Base-by-base conservation (phyloP, 1,284 basidiomycete species). In the Vanrija pseudolonga region DNA sequence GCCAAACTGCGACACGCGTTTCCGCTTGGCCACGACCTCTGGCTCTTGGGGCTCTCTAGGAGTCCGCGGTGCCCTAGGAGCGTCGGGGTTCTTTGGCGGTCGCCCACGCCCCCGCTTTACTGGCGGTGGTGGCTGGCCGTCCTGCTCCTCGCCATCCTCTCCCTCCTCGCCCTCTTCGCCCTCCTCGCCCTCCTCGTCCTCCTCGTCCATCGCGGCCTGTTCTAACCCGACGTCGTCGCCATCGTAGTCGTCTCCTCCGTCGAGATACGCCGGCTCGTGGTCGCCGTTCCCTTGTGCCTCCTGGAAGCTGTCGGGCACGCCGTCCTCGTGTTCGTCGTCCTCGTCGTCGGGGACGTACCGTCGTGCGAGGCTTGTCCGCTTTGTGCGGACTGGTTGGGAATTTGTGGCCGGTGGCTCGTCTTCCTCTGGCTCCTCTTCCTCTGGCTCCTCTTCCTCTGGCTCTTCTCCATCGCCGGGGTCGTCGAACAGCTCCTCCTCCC, bases 81-180 rank as follows among this genome's bases (percentile, higher is more conserved):
- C 18, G 57, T 67, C 71, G 47, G 32, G 32, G 46, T 63, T 50
- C 50, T 59, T 59, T 48, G 56, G 51, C 45, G 57, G 40, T 20
- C 53, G 36, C 6, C 40, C 32, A 32, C 12, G 23, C 15, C 28
- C 40, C 22, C 53, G 47, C 32, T 56, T 57, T 14, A 22, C 8
- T 22, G 32, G 32, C 7, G 32, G 45, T 18, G 45, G 11, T 6
- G 42, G 38, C 43, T 55, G 19, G 18, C 44, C 47, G 8, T 36
- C 18, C 38, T 40, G 42, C 36, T 50, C 38, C 26, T 42, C 36
- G 43, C 28, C 47, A 45, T 45, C 40, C 42, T 49, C 41, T 24
- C 51, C 32, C 41, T 53, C 55, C 3, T 40, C 50, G 2, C 40
- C 51, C 9, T 44, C 41, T 7, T 52, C 51, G 3, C 26, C 28